Evolutionary conservation across 805 yeast genomes (phyloP).

Genomic region (Saccharomycopsis microspora): DNA sequence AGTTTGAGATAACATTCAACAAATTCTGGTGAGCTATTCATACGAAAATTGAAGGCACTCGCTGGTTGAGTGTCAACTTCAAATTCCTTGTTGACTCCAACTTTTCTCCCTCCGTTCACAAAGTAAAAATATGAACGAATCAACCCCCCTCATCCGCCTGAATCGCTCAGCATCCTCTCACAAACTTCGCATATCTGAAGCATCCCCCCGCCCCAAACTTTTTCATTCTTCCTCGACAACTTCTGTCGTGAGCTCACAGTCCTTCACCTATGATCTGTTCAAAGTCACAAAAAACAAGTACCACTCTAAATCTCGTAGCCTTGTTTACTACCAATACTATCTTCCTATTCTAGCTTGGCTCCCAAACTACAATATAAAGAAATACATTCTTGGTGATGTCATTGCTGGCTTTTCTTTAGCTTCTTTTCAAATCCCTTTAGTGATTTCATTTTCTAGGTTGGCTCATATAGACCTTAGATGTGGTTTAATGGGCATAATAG

Average conservation of each 20-base stretch:
- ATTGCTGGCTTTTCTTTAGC: conserved; percentile 83
- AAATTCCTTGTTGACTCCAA: too few species aligned
- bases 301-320: not conserved
- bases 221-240: conserved; percentile 13
- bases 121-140: too few species aligned
- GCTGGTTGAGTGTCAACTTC: too few species aligned
- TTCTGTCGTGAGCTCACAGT: not conserved
- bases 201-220: conserved; percentile 3
- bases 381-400: conserved; percentile 43
- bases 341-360: conserved; percentile 62
- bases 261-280: conserved; percentile 1
- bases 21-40: too few species aligned
- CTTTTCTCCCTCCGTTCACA: too few species aligned
- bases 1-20: too few species aligned
- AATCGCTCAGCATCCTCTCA: too few species aligned
- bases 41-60: too few species aligned
- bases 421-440: conserved; percentile 82
- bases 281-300: conserved; percentile 1
- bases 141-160: too few species aligned
- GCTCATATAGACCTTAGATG: conserved; percentile 74
- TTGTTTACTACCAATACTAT: conserved; percentile 34
- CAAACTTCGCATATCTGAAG: too few species aligned
- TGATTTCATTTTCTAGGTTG: conserved; percentile 42
- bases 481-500: conserved; percentile 65
- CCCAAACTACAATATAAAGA: conserved; percentile 30